Evolutionary conservation across 768 basidiomycete species (phyloP).

Genomic region (Leccinum subgranulosum): DNA sequence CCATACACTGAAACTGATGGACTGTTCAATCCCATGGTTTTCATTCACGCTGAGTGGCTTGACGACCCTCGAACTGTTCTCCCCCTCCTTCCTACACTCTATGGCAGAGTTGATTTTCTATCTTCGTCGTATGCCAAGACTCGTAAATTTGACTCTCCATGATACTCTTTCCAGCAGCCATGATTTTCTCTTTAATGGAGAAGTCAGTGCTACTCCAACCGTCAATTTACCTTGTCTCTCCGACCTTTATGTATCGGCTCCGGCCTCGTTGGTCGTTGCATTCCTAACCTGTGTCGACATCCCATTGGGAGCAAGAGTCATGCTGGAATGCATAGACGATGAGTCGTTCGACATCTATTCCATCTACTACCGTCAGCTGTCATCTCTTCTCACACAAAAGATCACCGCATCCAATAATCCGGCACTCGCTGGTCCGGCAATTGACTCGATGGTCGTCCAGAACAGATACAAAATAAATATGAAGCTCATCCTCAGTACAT

Average conservation of each 20-base stretch:
- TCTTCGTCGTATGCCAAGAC: background rate
- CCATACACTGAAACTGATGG: background rate
- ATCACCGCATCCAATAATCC: background rate
- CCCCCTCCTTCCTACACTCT: background rate
- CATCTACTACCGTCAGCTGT: background rate
- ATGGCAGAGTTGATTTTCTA: background rate
- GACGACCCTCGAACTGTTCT: background rate
- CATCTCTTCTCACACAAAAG: background rate
- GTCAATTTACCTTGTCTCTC: background rate
- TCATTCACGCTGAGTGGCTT: background rate
- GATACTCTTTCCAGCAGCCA: rapidly evolving
- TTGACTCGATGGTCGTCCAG: background rate
- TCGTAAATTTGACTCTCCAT: background rate
- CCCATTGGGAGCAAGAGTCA: background rate
- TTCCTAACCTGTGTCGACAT: background rate
- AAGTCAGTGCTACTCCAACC: background rate
- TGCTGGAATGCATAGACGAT: background rate
- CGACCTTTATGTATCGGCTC: background rate
- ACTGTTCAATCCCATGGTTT: background rate
- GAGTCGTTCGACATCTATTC: background rate
- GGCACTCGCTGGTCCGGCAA: background rate
- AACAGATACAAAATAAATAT: rapidly evolving
- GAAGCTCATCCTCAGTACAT: background rate
- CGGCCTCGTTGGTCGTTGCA: background rate
- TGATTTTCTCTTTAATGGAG: background rate